Evolutionary conservation across 129 eudicot species (phyloP), one percentile per base, ranked within the genome.

Genomic region (sunflower (Helianthus annuus)): DNA sequence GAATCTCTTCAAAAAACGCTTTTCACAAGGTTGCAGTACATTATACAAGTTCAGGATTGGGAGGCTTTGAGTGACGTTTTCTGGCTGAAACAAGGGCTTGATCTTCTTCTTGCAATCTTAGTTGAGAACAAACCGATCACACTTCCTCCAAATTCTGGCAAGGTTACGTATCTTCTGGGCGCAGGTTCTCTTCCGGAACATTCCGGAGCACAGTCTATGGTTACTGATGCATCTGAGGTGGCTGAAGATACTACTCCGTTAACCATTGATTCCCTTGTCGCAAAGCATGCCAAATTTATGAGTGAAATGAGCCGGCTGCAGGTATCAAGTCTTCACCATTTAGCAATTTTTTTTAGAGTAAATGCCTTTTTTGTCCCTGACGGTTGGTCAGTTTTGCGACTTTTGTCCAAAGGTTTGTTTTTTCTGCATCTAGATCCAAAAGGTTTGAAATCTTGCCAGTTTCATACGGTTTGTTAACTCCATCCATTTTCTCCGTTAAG

Each of bases 81-180:
- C 70, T 95, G 99, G 99, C 91, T 95, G 29, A 95, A 95, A 79
- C 99, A 95, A 79, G 99, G 99, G 54, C 97, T 95, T 73, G 99
- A 95, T 83, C 97, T 95, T 85, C 96, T 95, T 83, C 89, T 95
- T 77, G 97, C 99, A 40, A 86, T 95, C 73, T 64, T 95, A 63
- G 99, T 95, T 27, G 99, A 95, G 85, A 89, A 86, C 46, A 89
- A 88, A 71, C 91, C 97, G 15, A 91, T 95, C 13, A 95, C 97
- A 53, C 97, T 95, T 44, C 91, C 99, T 78, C 99, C 99, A 67
- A 95, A 95, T 78, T 86, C 95, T 65, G 99, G 94, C 72, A 95
- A 89, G 74, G 83, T 95, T 49, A 88, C 90, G 36, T 86, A 94
- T 71, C 84, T 95, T 70, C 76, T 88, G 57, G 87, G 79, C 14